Evolutionary conservation across 140 eudicot species (phyloP), one percentile per base, ranked within the genome.

Genomic region (Senecio squalidus): DNA sequence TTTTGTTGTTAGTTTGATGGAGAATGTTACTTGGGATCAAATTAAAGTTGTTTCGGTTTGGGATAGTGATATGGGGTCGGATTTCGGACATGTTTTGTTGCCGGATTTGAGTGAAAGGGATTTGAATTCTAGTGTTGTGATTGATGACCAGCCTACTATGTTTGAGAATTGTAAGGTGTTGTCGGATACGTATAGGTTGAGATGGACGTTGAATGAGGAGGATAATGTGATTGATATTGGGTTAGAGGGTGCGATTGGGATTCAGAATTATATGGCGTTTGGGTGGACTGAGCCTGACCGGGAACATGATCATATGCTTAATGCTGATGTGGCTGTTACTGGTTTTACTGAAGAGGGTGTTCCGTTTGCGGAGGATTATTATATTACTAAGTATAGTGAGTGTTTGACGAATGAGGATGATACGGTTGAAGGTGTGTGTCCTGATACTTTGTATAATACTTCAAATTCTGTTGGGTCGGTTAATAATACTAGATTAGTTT

Each of bases 231-330:
- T 91, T 29, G 98, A 86, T 69, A 81, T 91, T 17, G 98, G 98
- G 20, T 77, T 91, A 74, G 98, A 91, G 69, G 96, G 86, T 14
- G 96, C 83, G 10, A 78, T 78, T 17, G 88, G 81, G 58, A 71
- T 74, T 74, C 91, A 81, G 82, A 70, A 86, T 64, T 91, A 91
- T 52, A 80, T 91, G 98, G 98, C 88, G 7, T 91, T 91, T 38
- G 98, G 98, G 30, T 91, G 98, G 98, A 94, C 98, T 0, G 80
- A 81, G 59, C 90, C 88, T 0, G 75, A 69, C 33, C 52, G 88
- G 7, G 83, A 78, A 6, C 77, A 64, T 16, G 79, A 78, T 26
- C 74, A 69, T 62, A 91, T 91, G 98, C 80, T 91, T 28, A 78
- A 80, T 17, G 81, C 88, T 11, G 98, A 91, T 70, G 94, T 91